Evolutionary conservation across 1,139 yeast genomes (phyloP).

Genomic region (Kodamaea arcana): DNA sequence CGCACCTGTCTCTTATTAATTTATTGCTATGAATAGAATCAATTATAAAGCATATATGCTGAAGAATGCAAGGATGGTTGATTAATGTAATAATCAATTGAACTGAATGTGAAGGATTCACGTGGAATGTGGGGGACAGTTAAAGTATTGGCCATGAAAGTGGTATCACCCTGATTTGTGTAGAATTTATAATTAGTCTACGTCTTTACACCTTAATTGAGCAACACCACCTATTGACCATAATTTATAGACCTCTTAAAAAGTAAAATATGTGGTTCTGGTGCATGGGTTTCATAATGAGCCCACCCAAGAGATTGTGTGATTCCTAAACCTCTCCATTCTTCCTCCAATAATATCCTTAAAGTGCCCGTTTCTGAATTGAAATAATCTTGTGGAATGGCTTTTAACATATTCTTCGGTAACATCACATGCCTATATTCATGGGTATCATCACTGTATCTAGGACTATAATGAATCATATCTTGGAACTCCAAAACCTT

Average conservation of each 20-base stretch:
- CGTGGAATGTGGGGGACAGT: too few species aligned
- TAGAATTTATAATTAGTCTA: too few species aligned
- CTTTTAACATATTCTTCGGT: slow-evolving; percentile 93
- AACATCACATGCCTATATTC: slow-evolving; percentile 93
- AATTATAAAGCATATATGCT: too few species aligned
- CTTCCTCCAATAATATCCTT: slow-evolving; percentile 87
- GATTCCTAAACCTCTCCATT: slow-evolving; percentile 98
- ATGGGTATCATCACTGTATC: slow-evolving; percentile 84
- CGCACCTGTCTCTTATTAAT: too few species aligned
- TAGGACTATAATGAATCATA: slow-evolving; percentile 88
- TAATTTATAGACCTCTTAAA: slow-evolving; percentile 66
- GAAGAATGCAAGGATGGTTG: too few species aligned
- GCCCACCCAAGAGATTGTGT: slow-evolving; percentile 98
- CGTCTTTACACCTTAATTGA: too few species aligned
- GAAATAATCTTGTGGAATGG: slow-evolving; percentile 93
- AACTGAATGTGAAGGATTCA: too few species aligned
- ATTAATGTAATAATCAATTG: too few species aligned
- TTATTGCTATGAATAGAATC: too few species aligned
- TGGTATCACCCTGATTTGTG: too few species aligned
- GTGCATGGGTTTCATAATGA: slow-evolving; percentile 96
- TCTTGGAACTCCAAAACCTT: slow-evolving; percentile 90
- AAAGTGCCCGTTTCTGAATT: slow-evolving; percentile 93
- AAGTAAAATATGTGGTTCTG: slow-evolving; percentile 93
- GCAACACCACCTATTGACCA: slow-evolving; percentile 20
- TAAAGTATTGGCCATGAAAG: too few species aligned